phyloP scores from a whole-genome alignment of 768 basidiomycete genomes.

The Lyophyllum semitale region DNA sequence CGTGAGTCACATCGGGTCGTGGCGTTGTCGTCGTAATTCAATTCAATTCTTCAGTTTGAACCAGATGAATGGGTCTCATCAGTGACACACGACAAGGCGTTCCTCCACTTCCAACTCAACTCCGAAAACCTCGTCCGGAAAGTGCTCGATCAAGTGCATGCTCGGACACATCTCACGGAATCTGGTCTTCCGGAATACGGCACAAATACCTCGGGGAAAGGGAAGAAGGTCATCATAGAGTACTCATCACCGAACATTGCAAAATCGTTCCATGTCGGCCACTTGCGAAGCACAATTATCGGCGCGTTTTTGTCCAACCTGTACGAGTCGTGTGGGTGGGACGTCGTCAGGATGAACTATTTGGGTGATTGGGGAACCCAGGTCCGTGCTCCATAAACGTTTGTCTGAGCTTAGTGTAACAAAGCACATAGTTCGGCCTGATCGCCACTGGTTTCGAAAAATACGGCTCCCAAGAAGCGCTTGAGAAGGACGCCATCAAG shows the following conservation, averaged over 20 bases:
- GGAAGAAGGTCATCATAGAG: constrained; percentile 86
- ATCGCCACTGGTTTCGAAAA: constrained; percentile 91
- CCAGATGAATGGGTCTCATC: constrained; percentile 79
- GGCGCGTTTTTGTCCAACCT: constrained; percentile 92
- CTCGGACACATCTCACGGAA: constrained; percentile 63
- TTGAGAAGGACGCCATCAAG: constrained; percentile 89
- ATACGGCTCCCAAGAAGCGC: constrained; percentile 83
- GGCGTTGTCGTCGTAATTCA: background rate
- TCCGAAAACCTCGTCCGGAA: constrained; percentile 62
- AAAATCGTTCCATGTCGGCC: constrained; percentile 97
- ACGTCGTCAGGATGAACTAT: constrained; percentile 90
- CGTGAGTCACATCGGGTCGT: constrained; percentile 45
- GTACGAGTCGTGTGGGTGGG: constrained; percentile 92
- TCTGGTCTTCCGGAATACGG: constrained; percentile 76
- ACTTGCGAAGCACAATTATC: constrained; percentile 96
- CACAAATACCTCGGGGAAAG: constrained; percentile 71
- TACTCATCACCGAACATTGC: constrained; percentile 98
- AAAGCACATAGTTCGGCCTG: constrained; percentile 66
- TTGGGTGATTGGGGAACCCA: constrained; percentile 99
- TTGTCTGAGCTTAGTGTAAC: background rate
- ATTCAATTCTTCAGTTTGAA: constrained; percentile 61
- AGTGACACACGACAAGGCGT: constrained; percentile 70
- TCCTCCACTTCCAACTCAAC: constrained; percentile 81
- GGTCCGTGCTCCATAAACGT: constrained; percentile 43
- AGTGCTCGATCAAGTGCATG: constrained; percentile 73